Base-by-base conservation (phyloP, 169 alveolate species). In the Plasmodium malariae region DNA sequence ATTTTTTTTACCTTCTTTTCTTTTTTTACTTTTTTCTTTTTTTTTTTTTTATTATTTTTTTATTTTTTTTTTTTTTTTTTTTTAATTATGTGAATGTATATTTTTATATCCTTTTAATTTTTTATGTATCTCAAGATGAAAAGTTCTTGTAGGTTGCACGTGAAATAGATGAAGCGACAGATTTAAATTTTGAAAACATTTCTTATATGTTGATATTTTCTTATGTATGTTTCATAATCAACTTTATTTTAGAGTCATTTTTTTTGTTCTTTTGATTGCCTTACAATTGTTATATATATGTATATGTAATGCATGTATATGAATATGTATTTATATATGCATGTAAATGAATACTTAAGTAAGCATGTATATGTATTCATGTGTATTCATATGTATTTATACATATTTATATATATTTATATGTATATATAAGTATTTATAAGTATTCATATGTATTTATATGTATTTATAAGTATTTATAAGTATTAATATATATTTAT, bases 231-330 rank as follows among this genome's bases (percentile, higher is more conserved):
- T 54, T 34, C 55, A 3, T 21, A 12, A 12, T 34, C 26, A 62
- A 54, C 19, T 40, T 72, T 28, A 54, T 72, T 14, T n/a, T 69
- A n/a, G 32, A 34, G 32, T 40, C 55, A 26, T 1, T 17, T 11
- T 32, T 59, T 49, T 72, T 72, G 71, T 72, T 55, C 60, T 72
- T 72, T 72, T 54, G 71, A 55, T 54, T 34, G 55, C 87, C 5
- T 51, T 51, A 32, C 71, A 43, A 62, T 28, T 51, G 37, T n/a
- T 51, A 1, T 28, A 60, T 19, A 26, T 60, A n/a, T n/a, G 14
- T 51, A 9, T 51, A 11, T 51, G 21, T 51, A 3, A 6, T 51
- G n/a, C n/a, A n/a, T 51, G 51, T 40, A 67, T 24, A 67, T 67
- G 62, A 3, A 51, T 59, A 26, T 59, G 32, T 7, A n/a, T 4